phyloP scores from a whole-genome alignment of 768 basidiomycete genomes.

The Trichaptum fuscoviolaceum region DNA sequence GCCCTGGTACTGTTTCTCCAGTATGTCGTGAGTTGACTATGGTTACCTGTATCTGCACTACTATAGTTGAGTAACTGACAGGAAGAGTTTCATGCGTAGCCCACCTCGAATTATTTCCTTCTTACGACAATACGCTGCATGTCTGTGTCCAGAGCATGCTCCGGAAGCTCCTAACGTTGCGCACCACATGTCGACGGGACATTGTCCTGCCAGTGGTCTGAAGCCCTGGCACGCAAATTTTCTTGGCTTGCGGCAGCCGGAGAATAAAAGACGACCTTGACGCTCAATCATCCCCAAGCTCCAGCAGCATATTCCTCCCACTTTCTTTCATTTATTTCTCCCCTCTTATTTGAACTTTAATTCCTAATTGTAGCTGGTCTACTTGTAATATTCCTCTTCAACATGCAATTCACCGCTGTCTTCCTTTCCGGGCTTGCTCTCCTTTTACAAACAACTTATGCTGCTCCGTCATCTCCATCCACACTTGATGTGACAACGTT shows the following conservation, averaged over 20 bases:
- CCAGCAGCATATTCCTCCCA: background rate
- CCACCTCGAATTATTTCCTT: background rate
- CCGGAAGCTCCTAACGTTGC: background rate
- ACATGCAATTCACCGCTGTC: background rate
- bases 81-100: background rate
- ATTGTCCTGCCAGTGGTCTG: background rate
- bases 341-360: background rate
- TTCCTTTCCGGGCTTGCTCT: background rate
- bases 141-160: background rate
- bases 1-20: background rate
- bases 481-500: background rate
- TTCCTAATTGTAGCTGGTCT: background rate
- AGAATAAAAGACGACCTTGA: background rate
- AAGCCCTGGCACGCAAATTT: background rate
- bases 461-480: background rate
- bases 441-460: background rate
- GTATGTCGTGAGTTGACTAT: background rate
- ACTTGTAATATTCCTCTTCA: background rate
- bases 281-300: background rate
- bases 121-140: background rate
- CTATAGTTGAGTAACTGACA: background rate
- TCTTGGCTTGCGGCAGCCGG: background rate
- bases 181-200: background rate
- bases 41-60: background rate
- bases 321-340: background rate